Percentiles rank a stretch among this genome's conserved stretches.
Conservation (phyloP, 495 filamentous ascomycete species). For the Hypoxylon cercidicola region DNA sequence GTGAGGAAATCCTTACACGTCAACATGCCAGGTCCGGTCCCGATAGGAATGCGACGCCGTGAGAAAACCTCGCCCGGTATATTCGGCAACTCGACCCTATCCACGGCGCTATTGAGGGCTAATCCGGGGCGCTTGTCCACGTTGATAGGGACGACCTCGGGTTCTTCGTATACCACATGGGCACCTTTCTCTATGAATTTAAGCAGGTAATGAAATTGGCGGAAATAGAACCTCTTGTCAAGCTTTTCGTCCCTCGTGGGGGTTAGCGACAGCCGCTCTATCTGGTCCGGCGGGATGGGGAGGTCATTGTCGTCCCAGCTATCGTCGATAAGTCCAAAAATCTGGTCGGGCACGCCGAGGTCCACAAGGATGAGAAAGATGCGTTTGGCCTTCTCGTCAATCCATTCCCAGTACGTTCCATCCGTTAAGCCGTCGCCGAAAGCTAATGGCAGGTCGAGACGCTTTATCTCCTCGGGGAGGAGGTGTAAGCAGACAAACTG, state of each 20-base stretch:
- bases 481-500: constrained; percentile 75
- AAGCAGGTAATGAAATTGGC: constrained; percentile 84
- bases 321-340: constrained; percentile 85
- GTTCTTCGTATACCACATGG: constrained; percentile 77
- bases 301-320: constrained; percentile 92
- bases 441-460: constrained; percentile 73
- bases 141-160: constrained; percentile 84
- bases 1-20: constrained; percentile 73
- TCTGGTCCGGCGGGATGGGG: constrained; percentile 76
- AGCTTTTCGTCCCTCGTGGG: constrained; percentile 67
- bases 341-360: constrained; percentile 82
- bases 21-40: constrained; percentile 65
- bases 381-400: constrained; percentile 78
- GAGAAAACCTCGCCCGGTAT: constrained; percentile 69
- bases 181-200: constrained; percentile 74
- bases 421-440: constrained; percentile 93
- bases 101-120: constrained; percentile 61
- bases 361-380: constrained; percentile 86
- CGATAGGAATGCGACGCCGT: constrained; percentile 77
- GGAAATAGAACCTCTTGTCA: constrained; percentile 78
- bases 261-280: constrained; percentile 74
- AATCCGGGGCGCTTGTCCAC: constrained; percentile 66
- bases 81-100: constrained; percentile 74
- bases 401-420: constrained; percentile 93
- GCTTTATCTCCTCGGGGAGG: constrained; percentile 69